These are phyloP conservation scores for Massarina eburnea DNA, from an alignment of 2,329 filamentous ascomycete genomes.

Conservation along the genomic window DNA sequence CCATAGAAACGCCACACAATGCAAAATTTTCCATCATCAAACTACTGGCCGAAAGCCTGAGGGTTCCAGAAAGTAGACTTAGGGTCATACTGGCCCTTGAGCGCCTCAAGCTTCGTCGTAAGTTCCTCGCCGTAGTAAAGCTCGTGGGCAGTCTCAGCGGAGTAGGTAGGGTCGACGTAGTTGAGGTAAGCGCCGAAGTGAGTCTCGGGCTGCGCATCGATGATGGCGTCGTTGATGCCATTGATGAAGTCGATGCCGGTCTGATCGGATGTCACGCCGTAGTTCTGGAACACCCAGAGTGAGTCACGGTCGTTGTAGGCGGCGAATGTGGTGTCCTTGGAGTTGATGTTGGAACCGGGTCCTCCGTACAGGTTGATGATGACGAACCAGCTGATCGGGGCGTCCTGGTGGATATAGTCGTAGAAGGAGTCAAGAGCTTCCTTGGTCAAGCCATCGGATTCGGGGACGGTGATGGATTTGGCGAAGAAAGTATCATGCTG, in stretches of 20 bases:
- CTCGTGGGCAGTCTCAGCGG: slow-evolving; percentile 51
- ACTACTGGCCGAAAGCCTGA: slow-evolving; percentile 33
- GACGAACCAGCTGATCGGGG: slow-evolving; percentile 32
- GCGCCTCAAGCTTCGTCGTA: slow-evolving; percentile 34
- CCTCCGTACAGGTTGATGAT: slow-evolving; percentile 46
- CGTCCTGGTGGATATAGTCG: slow-evolving; percentile 32
- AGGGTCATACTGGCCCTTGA: slow-evolving; percentile 47
- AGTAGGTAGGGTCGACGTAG: slow-evolving; percentile 55
- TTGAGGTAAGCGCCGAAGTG: slow-evolving; percentile 56
- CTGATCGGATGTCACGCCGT: slow-evolving; percentile 25
- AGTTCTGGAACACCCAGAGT: slow-evolving; percentile 44
- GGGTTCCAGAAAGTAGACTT: slow-evolving; percentile 43
- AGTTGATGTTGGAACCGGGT: slow-evolving; percentile 39
- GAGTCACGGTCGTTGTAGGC: slow-evolving; percentile 41
- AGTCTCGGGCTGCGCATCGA: slow-evolving; percentile 38
- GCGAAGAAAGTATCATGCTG: slow-evolving; percentile 45
- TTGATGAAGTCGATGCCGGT: slow-evolving; percentile 40
- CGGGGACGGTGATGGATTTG: slow-evolving; percentile 45
- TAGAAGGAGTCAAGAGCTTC: slow-evolving; percentile 31
- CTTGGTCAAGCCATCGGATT: slow-evolving; percentile 31
- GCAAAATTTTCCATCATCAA: neutral
- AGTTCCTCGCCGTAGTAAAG: slow-evolving; percentile 51
- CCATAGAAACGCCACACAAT: neutral
- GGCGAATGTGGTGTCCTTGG: slow-evolving; percentile 34
- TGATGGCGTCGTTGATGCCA: slow-evolving; percentile 46